phyloP scores from a whole-genome alignment of 2,329 filamentous ascomycete genomes.

The Rugonectria rugulosa region DNA sequence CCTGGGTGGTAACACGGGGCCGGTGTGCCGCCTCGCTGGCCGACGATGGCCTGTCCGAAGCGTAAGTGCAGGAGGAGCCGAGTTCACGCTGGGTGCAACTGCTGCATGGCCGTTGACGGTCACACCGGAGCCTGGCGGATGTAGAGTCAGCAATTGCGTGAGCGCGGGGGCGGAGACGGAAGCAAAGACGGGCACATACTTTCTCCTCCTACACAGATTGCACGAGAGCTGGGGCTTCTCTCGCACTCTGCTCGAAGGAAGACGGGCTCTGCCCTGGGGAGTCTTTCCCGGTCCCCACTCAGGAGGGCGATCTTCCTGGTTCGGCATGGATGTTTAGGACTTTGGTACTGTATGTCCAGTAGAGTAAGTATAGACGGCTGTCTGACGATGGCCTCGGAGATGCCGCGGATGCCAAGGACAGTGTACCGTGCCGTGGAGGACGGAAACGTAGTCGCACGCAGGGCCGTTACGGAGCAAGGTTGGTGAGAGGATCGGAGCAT shows the following conservation, averaged over 20 bases:
- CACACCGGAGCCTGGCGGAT: conserved; percentile 9
- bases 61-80: conserved; percentile 7
- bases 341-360: too few relatives aligned
- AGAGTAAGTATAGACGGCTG: too few relatives aligned
- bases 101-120: conserved; percentile 12
- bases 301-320: not conserved
- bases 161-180: not conserved
- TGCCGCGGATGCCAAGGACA: too few relatives aligned
- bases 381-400: not conserved
- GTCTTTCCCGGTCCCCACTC: conserved; percentile 12
- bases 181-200: not conserved
- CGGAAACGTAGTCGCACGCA: too few relatives aligned
- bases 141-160: not conserved
- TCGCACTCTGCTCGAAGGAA: conserved; percentile 2
- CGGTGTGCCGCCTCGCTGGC: not conserved
- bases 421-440: too few relatives aligned
- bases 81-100: conserved; percentile 2
- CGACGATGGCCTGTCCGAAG: not conserved
- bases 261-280: conserved; percentile 1
- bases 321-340: not conserved
- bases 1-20: not conserved
- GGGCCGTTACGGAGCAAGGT: too few relatives aligned
- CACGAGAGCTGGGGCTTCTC: conserved; percentile 15
- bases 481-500: too few relatives aligned
- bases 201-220: conserved; percentile 11